These are phyloP conservation scores for Neurospora sp. DNA, from an alignment of 495 filamentous ascomycete species.

Conservation along the genomic window DNA sequence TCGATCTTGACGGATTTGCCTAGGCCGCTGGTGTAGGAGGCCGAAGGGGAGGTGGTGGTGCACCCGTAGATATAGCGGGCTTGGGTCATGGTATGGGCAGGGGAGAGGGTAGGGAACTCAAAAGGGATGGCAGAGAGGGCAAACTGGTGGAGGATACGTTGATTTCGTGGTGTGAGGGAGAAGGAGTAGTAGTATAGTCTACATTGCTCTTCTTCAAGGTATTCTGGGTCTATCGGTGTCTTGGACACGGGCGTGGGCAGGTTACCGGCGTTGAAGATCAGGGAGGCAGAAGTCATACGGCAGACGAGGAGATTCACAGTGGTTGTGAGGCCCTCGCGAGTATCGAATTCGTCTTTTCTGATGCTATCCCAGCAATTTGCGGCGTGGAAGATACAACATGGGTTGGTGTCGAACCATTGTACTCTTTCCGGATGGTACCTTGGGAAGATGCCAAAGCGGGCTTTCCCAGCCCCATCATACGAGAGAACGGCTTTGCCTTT, in stretches of 20 bases:
- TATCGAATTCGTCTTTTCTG: conserved; percentile 14
- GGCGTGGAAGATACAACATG: conserved; percentile 58
- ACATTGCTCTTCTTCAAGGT: conserved; percentile 49
- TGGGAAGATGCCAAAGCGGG: conserved; percentile 55
- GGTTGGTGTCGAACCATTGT: conserved; percentile 53
- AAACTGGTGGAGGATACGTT: conserved; percentile 46
- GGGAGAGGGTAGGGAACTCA: conserved; percentile 49
- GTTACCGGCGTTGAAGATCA: conserved; percentile 50
- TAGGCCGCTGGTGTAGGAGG: conserved; percentile 39
- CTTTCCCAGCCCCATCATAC: conserved; percentile 41
- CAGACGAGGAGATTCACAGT: conserved; percentile 52
- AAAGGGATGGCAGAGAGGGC: conserved; percentile 51
- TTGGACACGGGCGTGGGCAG: conserved; percentile 34
- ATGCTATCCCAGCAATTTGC: conserved; percentile 47
- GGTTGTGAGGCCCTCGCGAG: conserved; percentile 1
- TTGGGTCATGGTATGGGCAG: conserved; percentile 40
- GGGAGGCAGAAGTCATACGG: conserved; percentile 47
- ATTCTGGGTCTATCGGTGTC: conserved; percentile 18
- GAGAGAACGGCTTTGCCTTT: conserved; percentile 42
- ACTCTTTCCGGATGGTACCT: conserved; percentile 42
- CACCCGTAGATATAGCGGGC: conserved; percentile 50
- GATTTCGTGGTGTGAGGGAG: conserved; percentile 12
- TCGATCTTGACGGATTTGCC: conserved; percentile 52
- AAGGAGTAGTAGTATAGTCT: conserved; percentile 58
- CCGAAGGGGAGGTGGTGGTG: conserved; percentile 19